Evolutionary conservation across 805 yeast genomes (phyloP).

Genomic region (Yueomyces sp.): DNA sequence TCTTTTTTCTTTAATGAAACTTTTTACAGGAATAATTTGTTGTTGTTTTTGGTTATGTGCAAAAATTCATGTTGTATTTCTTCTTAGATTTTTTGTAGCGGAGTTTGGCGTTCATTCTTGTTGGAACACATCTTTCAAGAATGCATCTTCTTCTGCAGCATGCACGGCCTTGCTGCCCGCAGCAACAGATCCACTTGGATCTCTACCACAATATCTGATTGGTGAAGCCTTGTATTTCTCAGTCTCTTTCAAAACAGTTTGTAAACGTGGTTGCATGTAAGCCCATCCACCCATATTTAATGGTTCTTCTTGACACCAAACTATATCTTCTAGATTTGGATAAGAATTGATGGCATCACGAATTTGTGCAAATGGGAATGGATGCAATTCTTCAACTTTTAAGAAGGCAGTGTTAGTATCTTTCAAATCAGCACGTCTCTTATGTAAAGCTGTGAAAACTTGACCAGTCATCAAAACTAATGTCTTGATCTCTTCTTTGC

Average conservation of each 20-base stretch:
- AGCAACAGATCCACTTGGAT: slow-evolving; percentile 96
- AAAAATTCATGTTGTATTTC: no score
- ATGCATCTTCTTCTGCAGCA: slow-evolving; percentile 73
- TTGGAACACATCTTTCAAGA: slow-evolving; percentile 63
- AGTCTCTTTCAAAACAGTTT: slow-evolving; percentile 65
- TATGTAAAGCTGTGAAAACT: slow-evolving; percentile 84
- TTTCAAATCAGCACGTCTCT: slow-evolving; percentile 67
- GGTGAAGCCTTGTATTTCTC: slow-evolving; percentile 43
- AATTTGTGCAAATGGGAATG: slow-evolving; percentile 95
- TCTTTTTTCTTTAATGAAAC: no score
- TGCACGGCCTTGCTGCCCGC: slow-evolving; percentile 92
- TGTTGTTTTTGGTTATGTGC: no score
- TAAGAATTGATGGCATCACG: slow-evolving; percentile 70
- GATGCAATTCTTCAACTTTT: slow-evolving; percentile 89
- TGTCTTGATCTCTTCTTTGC: slow-evolving; percentile 78
- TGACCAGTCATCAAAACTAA: slow-evolving; percentile 82
- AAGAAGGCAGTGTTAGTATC: slow-evolving; percentile 79
- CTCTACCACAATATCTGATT: slow-evolving; percentile 90
- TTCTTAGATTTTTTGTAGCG: no score
- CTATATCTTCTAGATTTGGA: slow-evolving; percentile 76
- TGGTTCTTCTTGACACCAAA: slow-evolving; percentile 98
- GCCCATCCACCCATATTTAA: slow-evolving; percentile 90
- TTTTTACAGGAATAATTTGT: no score
- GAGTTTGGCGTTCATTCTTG: neutral
- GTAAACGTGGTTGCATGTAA: slow-evolving; percentile 70